phyloP scores from a whole-genome alignment of 345 rosid species.

The Aquilaria sinensis region DNA sequence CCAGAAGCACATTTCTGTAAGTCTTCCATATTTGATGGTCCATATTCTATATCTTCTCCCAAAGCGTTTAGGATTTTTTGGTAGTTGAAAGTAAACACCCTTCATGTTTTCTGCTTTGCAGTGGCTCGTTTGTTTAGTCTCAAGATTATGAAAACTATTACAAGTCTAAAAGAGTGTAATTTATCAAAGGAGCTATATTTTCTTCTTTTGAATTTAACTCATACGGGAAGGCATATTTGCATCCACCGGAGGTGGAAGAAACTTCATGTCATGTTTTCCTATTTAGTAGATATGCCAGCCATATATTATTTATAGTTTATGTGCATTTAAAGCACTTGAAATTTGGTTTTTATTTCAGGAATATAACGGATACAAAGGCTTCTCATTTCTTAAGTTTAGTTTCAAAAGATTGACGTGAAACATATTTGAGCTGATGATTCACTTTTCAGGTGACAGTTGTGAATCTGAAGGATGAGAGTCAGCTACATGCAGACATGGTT shows the following conservation, averaged over 20 bases:
- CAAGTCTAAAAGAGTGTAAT: constrained; percentile 70
- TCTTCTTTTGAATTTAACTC: constrained; percentile 71
- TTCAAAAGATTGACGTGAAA: too few species aligned
- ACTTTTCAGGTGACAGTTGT: constrained; percentile 68
- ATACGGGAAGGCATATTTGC: constrained; percentile 40
- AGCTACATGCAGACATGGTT: constrained; percentile 69
- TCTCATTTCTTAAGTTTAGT: too few species aligned
- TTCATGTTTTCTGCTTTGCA: constrained; percentile 22
- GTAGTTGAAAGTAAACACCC: neutral
- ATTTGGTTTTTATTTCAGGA: too few species aligned
- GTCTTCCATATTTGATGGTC: constrained; percentile 13
- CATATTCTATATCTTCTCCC: neutral
- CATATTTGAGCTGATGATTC: constrained; percentile 3
- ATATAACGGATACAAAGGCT: too few species aligned
- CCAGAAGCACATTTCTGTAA: constrained; percentile 96
- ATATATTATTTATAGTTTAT: too few species aligned
- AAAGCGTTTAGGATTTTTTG: neutral
- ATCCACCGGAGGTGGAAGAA: too few species aligned
- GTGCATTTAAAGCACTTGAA: too few species aligned
- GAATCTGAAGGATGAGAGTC: constrained; percentile 74
- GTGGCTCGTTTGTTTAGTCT: constrained; percentile 96
- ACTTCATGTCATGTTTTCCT: too few species aligned
- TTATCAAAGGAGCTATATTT: constrained; percentile 79
- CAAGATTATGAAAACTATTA: constrained; percentile 78
- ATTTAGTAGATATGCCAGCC: too few species aligned